Conservation (phyloP, 495 filamentous ascomycete genomes). For the Collariella sp. region DNA sequence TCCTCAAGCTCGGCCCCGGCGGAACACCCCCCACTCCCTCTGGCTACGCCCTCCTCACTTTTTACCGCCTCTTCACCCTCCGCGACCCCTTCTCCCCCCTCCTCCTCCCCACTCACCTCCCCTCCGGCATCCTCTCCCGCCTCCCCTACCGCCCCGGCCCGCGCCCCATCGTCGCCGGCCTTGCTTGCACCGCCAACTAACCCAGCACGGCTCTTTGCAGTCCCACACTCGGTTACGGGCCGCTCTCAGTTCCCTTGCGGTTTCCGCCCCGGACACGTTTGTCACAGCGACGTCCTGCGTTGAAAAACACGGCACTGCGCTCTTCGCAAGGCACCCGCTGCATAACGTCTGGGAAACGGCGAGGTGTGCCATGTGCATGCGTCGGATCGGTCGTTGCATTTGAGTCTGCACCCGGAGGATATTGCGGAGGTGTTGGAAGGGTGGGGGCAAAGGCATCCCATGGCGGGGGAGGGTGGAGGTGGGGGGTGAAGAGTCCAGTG, state of each 20-base stretch:
- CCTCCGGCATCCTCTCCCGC: conserved; percentile 30
- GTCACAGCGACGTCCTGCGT: conserved; percentile 61
- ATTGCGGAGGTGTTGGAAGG: conserved; percentile 68
- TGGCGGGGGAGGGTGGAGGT: conserved; percentile 56
- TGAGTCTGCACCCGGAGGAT: conserved; percentile 70
- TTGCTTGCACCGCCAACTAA: conserved; percentile 70
- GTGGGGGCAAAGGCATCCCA: conserved; percentile 85
- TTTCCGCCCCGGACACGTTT: conserved; percentile 41
- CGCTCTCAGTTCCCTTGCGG: conserved; percentile 44
- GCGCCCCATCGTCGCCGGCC: conserved; percentile 59
- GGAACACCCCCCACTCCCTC: conserved; percentile 65
- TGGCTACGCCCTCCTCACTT: conserved; percentile 65
- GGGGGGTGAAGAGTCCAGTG: conserved; percentile 45
- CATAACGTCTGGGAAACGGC: conserved; percentile 59
- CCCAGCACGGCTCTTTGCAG: conserved; percentile 48
- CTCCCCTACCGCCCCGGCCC: conserved; percentile 53
- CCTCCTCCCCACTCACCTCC: conserved; percentile 28
- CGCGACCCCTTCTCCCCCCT: conserved; percentile 46
- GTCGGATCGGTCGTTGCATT: conserved; percentile 65
- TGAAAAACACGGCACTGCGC: conserved; percentile 67
- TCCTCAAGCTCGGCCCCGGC: conserved; percentile 69
- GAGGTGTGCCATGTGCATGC: conserved; percentile 78
- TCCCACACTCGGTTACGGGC: conserved; percentile 45
- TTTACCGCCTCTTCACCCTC: conserved; percentile 48
- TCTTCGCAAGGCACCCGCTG: conserved; percentile 55